These are phyloP conservation scores for Saccharum officinarum DNA, from an alignment of 176 grass and related monocot genomes.

Conservation along the genomic window DNA sequence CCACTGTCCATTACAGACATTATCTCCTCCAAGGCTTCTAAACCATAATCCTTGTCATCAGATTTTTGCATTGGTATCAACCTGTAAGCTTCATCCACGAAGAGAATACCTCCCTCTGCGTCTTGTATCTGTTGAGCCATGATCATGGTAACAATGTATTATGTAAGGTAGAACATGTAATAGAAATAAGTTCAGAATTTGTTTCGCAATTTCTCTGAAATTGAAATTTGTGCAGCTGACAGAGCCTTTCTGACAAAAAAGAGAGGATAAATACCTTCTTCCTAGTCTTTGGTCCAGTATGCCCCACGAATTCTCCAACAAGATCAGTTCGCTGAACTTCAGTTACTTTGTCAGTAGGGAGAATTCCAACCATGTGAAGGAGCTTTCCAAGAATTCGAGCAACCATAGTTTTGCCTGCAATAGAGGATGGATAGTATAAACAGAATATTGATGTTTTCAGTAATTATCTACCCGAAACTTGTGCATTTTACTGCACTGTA, in stretches of 20 bases:
- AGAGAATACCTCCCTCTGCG: constrained; percentile 87
- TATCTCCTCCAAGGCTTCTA: constrained; percentile 98
- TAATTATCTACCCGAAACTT: neutral
- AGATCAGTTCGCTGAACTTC: constrained; percentile 99
- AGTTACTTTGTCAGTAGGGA: constrained; percentile 88
- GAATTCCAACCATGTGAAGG: constrained; percentile 81
- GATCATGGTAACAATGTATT: constrained; percentile 12
- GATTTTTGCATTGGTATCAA: constrained; percentile 88
- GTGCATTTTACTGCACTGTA: constrained; percentile 16
- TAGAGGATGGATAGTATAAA: constrained; percentile 38
- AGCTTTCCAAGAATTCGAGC: constrained; percentile 95
- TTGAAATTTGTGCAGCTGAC: constrained; percentile 1
- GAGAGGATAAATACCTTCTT: constrained; percentile 62
- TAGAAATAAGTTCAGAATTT: neutral
- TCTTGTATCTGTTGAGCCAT: constrained; percentile 69
- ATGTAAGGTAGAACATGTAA: neutral
- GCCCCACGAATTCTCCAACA: constrained; percentile 97
- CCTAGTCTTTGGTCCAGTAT: constrained; percentile 96
- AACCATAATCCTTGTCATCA: constrained; percentile 94
- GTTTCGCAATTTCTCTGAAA: neutral
- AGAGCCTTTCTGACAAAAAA: neutral
- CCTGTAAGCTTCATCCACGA: constrained; percentile 98
- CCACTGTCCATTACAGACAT: constrained; percentile 97
- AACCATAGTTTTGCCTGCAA: constrained; percentile 97
- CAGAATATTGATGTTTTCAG: neutral